Conservation (phyloP, 495 filamentous ascomycete species). For the Hyphodiscus hymeniophilus region DNA sequence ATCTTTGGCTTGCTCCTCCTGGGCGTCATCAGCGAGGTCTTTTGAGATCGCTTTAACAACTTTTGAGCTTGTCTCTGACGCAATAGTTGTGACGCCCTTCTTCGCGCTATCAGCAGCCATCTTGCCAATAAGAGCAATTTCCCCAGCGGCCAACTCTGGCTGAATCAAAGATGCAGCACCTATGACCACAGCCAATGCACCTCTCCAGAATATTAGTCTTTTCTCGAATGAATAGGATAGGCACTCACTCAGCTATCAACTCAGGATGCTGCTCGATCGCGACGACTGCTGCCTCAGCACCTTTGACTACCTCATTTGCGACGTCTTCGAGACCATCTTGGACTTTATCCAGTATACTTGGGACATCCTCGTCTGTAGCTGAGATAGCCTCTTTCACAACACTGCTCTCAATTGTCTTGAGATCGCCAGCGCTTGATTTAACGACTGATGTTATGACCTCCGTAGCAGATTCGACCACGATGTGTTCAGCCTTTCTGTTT, state of each 20-base stretch:
- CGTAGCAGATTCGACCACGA: not conserved
- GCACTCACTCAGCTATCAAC: constrained; percentile 16
- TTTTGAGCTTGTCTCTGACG: constrained; percentile 2
- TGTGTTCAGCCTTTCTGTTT: constrained; percentile 5
- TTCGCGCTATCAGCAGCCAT: constrained; percentile 35
- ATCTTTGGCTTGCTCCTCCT: too few relatives aligned
- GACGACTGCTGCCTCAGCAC: constrained; percentile 2
- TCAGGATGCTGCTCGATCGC: constrained; percentile 14
- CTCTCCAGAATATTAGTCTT: constrained; percentile 1
- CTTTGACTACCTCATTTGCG: constrained; percentile 6
- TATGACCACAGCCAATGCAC: constrained; percentile 10
- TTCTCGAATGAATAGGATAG: not conserved
- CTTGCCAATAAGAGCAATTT: constrained; percentile 59
- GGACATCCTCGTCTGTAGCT: not conserved
- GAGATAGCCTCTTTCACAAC: not conserved
- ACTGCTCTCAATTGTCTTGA: constrained; percentile 2
- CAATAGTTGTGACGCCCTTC: constrained; percentile 7
- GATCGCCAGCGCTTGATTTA: not conserved
- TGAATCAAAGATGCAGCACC: constrained; percentile 16
- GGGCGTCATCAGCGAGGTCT: constrained; percentile 5
- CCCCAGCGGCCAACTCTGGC: constrained; percentile 41
- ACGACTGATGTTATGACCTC: not conserved
- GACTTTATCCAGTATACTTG: not conserved
- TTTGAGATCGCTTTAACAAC: constrained; percentile 8
- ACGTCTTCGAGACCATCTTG: constrained; percentile 6